These are phyloP conservation scores for Chytriomyces hyalinus DNA, from an alignment of 192 early-diverging fungal genomes.

Conservation along the genomic window DNA sequence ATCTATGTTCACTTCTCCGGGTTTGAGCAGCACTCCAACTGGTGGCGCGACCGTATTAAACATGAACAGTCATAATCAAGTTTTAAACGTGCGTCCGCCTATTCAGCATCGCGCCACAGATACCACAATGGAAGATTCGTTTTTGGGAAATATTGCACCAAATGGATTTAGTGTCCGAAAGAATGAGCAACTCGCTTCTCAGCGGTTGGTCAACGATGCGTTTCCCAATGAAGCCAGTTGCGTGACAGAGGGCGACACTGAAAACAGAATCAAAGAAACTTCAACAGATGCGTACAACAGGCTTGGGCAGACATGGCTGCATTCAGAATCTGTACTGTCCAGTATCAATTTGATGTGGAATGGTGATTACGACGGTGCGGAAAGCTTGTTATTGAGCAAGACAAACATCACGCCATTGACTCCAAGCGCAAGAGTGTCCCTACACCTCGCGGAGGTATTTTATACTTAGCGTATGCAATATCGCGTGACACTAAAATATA, in stretches of 20 bases:
- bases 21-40: too few species aligned
- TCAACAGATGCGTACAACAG: background rate
- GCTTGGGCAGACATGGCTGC: background rate
- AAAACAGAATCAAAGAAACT: background rate
- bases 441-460: background rate
- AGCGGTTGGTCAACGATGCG: background rate
- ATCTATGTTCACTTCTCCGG: too few species aligned
- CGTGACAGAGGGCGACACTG: background rate
- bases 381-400: background rate
- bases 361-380: background rate
- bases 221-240: background rate
- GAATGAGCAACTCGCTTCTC: too few species aligned
- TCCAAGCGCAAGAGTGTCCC: background rate
- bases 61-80: background rate
- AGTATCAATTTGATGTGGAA: slow-evolving; percentile 18
- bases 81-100: background rate
- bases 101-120: too few species aligned
- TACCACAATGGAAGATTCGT: too few species aligned
- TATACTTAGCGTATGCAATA: background rate
- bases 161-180: too few species aligned
- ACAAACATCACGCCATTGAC: background rate
- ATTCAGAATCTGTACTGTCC: background rate
- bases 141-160: too few species aligned
- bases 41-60: too few species aligned
- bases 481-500: background rate